Base-by-base conservation (phyloP, 768 basidiomycete species). In the Tricholoma saponaceum region DNA sequence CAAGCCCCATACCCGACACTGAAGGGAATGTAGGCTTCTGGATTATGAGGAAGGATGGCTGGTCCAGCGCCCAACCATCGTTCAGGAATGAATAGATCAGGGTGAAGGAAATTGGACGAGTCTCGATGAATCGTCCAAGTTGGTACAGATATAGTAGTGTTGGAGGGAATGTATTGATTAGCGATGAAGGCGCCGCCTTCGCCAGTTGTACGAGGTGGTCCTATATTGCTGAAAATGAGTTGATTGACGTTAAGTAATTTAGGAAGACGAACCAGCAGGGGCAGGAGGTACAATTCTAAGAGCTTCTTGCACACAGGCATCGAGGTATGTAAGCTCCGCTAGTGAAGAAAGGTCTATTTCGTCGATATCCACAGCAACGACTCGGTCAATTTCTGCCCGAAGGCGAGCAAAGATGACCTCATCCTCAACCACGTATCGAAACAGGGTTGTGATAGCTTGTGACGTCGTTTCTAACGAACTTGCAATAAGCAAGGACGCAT, bases 281-380 rank as follows among this genome's bases (percentile, higher is more conserved):
- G 62, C 63, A 14, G 67, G 66, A 16, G 67, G 66, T 6, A 62
- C 58, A 16, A 67, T 39, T 10, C 67, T 57, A 13, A 68, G 58
- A n/a, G 62, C 56, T 52, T 68, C 67, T 53, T 68, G 66, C 10
- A 67, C 51, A 37, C 67, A 67, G 12, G 66, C 66, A 50, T 66
- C 66, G 14, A 68, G 67, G 25, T 62, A 67, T 4, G 66, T 61
- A 18, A 67, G 51, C 32, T 62, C 58, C 1, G 51, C 23, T 9
- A 66, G 37, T 4, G 46, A 56, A 14, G 23, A 35, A 25, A 46
- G 33, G 43, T 65, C 64, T 30, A 60, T 58, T 46, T 64, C 56
- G 20, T 62, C 64, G 14, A 56, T 25, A 8, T 33, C 49, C 14
- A 53, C 63, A 12, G 52, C 57, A 18, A 54, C 46, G 13, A 50